A percentile compares a stretch with the other conserved stretches of the same genome.
These are phyloP conservation scores for Rhodotorula toruloides DNA, from an alignment of 768 basidiomycete species.

Conservation along the genomic window DNA sequence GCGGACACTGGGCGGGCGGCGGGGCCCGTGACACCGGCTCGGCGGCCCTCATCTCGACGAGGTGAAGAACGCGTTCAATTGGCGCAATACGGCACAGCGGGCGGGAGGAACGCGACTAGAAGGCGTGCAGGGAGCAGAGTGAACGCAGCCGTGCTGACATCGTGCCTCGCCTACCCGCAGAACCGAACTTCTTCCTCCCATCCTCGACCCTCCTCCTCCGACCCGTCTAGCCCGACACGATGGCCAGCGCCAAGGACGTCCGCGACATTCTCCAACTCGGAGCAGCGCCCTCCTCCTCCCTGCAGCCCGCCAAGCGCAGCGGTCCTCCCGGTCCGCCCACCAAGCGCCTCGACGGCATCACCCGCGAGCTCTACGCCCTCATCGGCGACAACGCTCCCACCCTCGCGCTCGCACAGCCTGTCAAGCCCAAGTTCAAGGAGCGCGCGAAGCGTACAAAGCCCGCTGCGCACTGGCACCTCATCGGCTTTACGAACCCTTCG, in stretches of 20 bases:
- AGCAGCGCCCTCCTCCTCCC: constrained; percentile 50
- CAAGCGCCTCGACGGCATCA: constrained; percentile 65
- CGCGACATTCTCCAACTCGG: constrained; percentile 72
- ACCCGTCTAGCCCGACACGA: neutral
- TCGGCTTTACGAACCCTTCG: constrained; percentile 31
- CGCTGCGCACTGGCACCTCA: constrained; percentile 14
- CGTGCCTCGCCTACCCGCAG: too few species aligned
- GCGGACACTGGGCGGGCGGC: too few species aligned
- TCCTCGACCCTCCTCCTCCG: neutral
- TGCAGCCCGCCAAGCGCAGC: constrained; percentile 3
- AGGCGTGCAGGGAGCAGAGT: too few species aligned
- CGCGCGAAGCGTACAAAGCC: constrained; percentile 58
- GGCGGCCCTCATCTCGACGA: too few species aligned
- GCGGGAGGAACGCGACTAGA: too few species aligned
- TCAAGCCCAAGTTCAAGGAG: constrained; percentile 76
- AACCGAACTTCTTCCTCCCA: too few species aligned
- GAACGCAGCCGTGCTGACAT: too few species aligned
- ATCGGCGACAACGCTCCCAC: constrained; percentile 91
- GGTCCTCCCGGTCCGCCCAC: constrained; percentile 47
- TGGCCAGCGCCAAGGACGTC: constrained; percentile 62
- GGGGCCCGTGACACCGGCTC: too few species aligned
- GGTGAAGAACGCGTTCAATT: too few species aligned
- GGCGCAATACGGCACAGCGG: too few species aligned
- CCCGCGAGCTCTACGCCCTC: constrained; percentile 83
- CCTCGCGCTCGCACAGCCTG: constrained; percentile 63